Evolutionary conservation across 2,329 filamentous ascomycete genomes (phyloP), one percentile per base, ranked within the genome.

Genomic region (Paradendryphiella salina): DNA sequence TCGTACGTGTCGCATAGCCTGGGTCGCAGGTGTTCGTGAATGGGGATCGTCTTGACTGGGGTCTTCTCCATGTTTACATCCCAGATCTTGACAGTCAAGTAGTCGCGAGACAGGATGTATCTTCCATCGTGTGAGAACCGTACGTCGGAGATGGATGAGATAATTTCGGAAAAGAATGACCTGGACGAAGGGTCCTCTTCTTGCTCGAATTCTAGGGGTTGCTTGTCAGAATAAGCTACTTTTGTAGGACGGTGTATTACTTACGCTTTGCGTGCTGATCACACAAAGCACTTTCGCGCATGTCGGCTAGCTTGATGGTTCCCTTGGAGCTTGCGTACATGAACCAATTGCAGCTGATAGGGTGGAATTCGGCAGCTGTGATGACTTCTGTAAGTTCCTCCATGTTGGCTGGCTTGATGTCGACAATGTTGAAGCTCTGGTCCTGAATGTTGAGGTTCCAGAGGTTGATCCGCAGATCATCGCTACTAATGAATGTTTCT

Each of bases 261-360:
- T 66, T 83, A 97, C 94, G 81, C 77, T 99, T 99, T 14, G 91
- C 87, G 71, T 99, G 94, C 69, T 95, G 86, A 71, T 99, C 94
- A 70, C 94, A 99, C 44, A 99, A 79, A 23, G 94, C 94, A 69
- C 91, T 96, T 80, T 96, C 89, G 67, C 94, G 86, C 94, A 99
- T 99, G 69, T 99, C 94, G 39, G 94, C 94, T 65, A 99, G 81
- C 78, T 99, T 99, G 78, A 99, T 97, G 29, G 94, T 97, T 54
- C 94, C 94, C 77, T 99, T 99, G 52, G 92, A 96, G 75, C 93
- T 97, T 64, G 94, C 94, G 74, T 97, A 99, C 93, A 99, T 99
- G 79, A 99, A 97, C 91, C 90, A 96, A 77, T 99, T 97, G 82
- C 94, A 99, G 80, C 92, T 96, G 68, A 87, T 81, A 5, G 94